Evolutionary conservation across 1,139 yeast species (phyloP).

Genomic region (Tardiomyces digboiensis): DNA sequence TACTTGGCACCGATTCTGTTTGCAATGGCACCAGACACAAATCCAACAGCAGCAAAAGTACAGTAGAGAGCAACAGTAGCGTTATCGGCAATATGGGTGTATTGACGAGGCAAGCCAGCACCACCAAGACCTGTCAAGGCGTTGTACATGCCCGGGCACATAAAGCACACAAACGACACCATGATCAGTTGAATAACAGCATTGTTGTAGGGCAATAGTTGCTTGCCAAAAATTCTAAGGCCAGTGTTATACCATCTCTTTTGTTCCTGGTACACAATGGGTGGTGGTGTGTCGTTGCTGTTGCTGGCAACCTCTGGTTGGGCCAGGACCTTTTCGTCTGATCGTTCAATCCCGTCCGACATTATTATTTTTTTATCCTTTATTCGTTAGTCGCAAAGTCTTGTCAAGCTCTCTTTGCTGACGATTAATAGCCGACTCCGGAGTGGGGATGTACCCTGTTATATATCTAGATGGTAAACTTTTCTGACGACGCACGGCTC

Average conservation of each 20-base stretch:
- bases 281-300: background rate
- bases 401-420: too few species aligned
- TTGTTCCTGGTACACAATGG: conserved; percentile 1
- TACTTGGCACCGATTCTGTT: conserved; percentile 42
- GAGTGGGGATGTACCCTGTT: too few species aligned
- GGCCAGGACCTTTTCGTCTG: background rate
- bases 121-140: conserved; percentile 47
- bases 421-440: too few species aligned
- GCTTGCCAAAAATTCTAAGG: conserved; percentile 8
- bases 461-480: too few species aligned
- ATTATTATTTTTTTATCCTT: background rate
- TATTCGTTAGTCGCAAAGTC: too few species aligned
- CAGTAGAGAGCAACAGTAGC: conserved; percentile 47
- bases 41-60: conserved; percentile 45
- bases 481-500: background rate
- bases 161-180: conserved; percentile 22
- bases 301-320: background rate
- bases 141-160: conserved; percentile 42
- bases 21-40: conserved; percentile 51
- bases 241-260: conserved; percentile 14
- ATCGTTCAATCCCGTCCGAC: background rate
- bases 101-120: conserved; percentile 33
- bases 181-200: conserved; percentile 19
- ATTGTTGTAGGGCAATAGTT: conserved; percentile 12
- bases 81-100: conserved; percentile 33